Percentiles rank a stretch among this genome's conserved stretches.
Evolutionary conservation across 2,329 filamentous ascomycete species (phyloP).

Genomic region (Botrytis tulipae): DNA sequence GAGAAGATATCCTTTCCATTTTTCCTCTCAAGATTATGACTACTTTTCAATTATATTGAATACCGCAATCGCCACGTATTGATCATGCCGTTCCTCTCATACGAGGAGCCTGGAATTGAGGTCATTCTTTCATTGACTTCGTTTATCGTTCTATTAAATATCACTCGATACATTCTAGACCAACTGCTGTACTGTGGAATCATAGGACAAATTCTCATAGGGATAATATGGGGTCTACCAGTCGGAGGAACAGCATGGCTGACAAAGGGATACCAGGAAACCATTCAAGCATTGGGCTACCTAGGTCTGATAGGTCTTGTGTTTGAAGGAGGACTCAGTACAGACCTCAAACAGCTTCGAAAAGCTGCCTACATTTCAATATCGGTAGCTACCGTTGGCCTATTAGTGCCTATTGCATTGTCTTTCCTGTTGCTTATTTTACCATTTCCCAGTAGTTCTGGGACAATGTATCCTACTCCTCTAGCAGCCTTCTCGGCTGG

Average conservation of each 20-base stretch:
- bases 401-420: constrained; percentile 60
- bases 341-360: constrained; percentile 43
- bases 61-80: not conserved
- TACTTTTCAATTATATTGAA: not conserved
- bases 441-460: constrained; percentile 29
- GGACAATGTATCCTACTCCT: constrained; percentile 27
- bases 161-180: constrained; percentile 57
- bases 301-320: constrained; percentile 70
- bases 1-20: not conserved
- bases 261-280: constrained; percentile 48
- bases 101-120: constrained; percentile 60
- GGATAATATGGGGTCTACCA: constrained; percentile 67
- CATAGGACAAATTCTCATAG: constrained; percentile 68
- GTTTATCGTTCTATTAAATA: constrained; percentile 62
- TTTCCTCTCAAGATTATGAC: too few relatives aligned
- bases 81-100: constrained; percentile 45
- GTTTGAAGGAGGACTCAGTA: constrained; percentile 51
- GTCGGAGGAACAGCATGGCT: constrained; percentile 63
- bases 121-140: constrained; percentile 59
- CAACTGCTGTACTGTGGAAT: constrained; percentile 65
- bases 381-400: constrained; percentile 63
- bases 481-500: constrained; percentile 64
- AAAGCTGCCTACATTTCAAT: constrained; percentile 59
- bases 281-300: constrained; percentile 66
- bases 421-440: constrained; percentile 51